Conservation (phyloP, 768 basidiomycete genomes). For the Pholiota conissans region DNA sequence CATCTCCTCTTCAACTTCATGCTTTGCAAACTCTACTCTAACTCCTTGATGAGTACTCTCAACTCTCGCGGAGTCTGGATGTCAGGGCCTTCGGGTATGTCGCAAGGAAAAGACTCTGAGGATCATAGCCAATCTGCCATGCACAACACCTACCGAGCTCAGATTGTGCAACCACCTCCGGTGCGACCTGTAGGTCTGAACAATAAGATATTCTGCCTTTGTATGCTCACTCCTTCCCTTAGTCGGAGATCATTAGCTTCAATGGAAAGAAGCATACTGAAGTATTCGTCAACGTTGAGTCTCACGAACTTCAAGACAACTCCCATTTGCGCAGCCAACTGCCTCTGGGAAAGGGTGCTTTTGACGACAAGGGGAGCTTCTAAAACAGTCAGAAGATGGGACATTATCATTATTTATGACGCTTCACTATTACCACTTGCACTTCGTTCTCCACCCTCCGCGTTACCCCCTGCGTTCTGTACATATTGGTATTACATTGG, state of each 20-base stretch:
- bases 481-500: background rate
- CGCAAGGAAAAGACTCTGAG: background rate
- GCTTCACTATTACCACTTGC: background rate
- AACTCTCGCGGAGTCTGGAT: conserved; percentile 13
- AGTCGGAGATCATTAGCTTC: conserved; percentile 14
- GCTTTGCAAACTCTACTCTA: conserved; percentile 16
- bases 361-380: conserved; percentile 6
- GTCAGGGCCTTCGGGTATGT: conserved; percentile 2
- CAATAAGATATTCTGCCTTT: background rate
- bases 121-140: background rate
- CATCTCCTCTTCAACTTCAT: conserved; percentile 17
- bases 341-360: conserved; percentile 9
- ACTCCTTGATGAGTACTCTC: conserved; percentile 17
- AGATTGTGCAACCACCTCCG: background rate
- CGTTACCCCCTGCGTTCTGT: background rate
- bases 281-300: conserved; percentile 17
- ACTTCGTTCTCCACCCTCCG: background rate
- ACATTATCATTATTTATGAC: background rate
- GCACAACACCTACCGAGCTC: background rate
- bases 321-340: conserved; percentile 4
- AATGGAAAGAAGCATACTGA: conserved; percentile 8
- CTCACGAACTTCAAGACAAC: conserved; percentile 10
- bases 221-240: background rate
- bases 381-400: background rate
- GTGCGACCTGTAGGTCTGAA: background rate